Evolutionary conservation across 2,329 filamentous ascomycete species (phyloP).

Genomic region (Didymella lethalis): DNA sequence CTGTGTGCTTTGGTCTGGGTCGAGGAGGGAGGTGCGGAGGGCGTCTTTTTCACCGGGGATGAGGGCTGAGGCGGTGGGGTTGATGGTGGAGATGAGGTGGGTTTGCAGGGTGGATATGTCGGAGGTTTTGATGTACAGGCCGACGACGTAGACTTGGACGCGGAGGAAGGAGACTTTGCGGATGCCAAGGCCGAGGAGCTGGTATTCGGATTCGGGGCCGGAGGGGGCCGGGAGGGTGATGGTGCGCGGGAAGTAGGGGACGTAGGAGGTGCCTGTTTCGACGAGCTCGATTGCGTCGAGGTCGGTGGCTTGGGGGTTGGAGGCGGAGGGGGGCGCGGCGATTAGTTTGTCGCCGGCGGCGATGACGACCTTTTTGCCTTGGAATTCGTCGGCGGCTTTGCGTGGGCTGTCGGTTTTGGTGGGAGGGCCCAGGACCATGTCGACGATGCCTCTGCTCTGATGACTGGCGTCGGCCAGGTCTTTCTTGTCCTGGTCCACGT

Average conservation of each 20-base stretch:
- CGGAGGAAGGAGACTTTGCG: conserved; percentile 87
- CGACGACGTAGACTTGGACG: conserved; percentile 94
- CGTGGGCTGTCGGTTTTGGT: conserved; percentile 42
- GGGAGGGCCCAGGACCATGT: conserved; percentile 36
- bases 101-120: conserved; percentile 84
- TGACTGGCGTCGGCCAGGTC: conserved; percentile 27
- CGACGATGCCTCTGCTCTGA: conserved; percentile 33
- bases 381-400: conserved; percentile 53
- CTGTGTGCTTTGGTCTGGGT: conserved; percentile 71
- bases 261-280: conserved; percentile 79
- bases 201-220: conserved; percentile 70
- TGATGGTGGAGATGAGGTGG: conserved; percentile 77
- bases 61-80: conserved; percentile 79
- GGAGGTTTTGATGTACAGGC: conserved; percentile 84
- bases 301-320: conserved; percentile 43
- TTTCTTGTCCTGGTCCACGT: conserved; percentile 26
- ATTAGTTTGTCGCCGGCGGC: conserved; percentile 69
- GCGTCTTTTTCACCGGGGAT: conserved; percentile 81
- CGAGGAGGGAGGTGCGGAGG: conserved; percentile 73
- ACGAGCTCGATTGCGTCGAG: conserved; percentile 74
- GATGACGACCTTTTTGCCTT: conserved; percentile 64
- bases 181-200: conserved; percentile 85
- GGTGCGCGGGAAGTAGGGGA: conserved; percentile 79
- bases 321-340: conserved; percentile 49
- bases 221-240: conserved; percentile 65